Conservation (phyloP, 2,329 filamentous ascomycete species). For the Fusarium mangiferae region DNA sequence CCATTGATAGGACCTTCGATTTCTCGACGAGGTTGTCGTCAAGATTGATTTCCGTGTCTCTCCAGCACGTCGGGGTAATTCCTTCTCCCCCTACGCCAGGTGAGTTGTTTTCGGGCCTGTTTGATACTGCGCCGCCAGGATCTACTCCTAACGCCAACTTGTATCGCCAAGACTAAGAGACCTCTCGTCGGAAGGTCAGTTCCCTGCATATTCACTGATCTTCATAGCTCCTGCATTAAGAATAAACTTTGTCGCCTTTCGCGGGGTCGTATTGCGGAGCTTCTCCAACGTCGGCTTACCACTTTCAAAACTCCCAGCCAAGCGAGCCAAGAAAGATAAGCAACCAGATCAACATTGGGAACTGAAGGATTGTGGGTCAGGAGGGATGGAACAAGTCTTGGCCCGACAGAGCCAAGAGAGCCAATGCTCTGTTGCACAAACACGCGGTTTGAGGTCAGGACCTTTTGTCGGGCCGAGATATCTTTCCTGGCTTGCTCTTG, state of each 20-base stretch:
- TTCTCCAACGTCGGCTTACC: background rate
- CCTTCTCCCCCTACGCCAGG: background rate
- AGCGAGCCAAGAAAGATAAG: background rate
- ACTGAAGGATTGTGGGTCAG: background rate
- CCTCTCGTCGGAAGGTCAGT: background rate
- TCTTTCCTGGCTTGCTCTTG: too few relatives aligned
- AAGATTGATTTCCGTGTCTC: background rate
- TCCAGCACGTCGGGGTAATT: background rate
- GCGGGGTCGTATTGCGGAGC: background rate
- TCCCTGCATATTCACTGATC: background rate
- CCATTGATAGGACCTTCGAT: too few relatives aligned
- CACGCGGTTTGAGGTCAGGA: too few relatives aligned
- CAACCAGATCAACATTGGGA: background rate
- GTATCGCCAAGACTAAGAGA: background rate
- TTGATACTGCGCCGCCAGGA: background rate
- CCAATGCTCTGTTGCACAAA: too few relatives aligned
- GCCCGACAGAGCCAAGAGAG: background rate
- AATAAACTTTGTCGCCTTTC: background rate
- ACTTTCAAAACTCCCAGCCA: background rate
- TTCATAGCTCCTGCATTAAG: too few relatives aligned
- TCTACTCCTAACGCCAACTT: background rate
- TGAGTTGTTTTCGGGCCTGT: background rate
- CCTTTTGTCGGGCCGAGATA: too few relatives aligned
- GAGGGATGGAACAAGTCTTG: background rate
- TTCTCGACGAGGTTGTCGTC: background rate